Evolutionary conservation across 2,329 filamentous ascomycete species (phyloP).

Genomic region (Knufia fluminis): DNA sequence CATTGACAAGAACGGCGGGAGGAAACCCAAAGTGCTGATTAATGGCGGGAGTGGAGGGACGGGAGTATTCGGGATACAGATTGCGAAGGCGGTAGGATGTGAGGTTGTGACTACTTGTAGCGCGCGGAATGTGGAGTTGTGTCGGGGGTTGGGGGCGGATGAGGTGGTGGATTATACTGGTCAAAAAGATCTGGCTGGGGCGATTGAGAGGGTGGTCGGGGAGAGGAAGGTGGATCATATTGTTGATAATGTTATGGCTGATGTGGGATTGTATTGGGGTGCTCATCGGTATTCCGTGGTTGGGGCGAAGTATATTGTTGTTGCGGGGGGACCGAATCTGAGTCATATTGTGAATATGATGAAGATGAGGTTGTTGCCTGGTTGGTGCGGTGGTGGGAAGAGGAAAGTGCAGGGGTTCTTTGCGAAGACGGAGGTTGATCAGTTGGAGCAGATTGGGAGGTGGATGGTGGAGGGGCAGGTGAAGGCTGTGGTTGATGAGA

Average conservation of each 20-base stretch:
- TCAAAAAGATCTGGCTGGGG: background rate
- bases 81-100: slow-evolving; percentile 53
- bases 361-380: slow-evolving; percentile 36
- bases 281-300: slow-evolving; percentile 43
- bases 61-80: slow-evolving; percentile 53
- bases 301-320: slow-evolving; percentile 44
- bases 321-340: slow-evolving; percentile 23
- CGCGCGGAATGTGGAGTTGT: slow-evolving; percentile 47
- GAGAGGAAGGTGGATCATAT: slow-evolving; percentile 43
- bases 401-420: slow-evolving; percentile 29
- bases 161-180: slow-evolving; percentile 53
- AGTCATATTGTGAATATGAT: slow-evolving; percentile 18
- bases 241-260: slow-evolving; percentile 50
- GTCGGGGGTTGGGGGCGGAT: slow-evolving; percentile 52
- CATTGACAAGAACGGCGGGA: slow-evolving; percentile 26
- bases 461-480: slow-evolving; percentile 53
- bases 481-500: slow-evolving; percentile 46
- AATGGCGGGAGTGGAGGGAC: slow-evolving; percentile 57
- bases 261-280: slow-evolving; percentile 44
- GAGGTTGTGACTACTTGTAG: slow-evolving; percentile 53
- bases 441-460: slow-evolving; percentile 42
- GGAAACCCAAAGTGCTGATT: slow-evolving; percentile 54
- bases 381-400: slow-evolving; percentile 43
- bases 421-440: slow-evolving; percentile 32
- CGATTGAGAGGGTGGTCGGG: slow-evolving; percentile 29